Base-by-base conservation (phyloP, 176 grass and related monocot genomes). In the Avena atlantica region DNA sequence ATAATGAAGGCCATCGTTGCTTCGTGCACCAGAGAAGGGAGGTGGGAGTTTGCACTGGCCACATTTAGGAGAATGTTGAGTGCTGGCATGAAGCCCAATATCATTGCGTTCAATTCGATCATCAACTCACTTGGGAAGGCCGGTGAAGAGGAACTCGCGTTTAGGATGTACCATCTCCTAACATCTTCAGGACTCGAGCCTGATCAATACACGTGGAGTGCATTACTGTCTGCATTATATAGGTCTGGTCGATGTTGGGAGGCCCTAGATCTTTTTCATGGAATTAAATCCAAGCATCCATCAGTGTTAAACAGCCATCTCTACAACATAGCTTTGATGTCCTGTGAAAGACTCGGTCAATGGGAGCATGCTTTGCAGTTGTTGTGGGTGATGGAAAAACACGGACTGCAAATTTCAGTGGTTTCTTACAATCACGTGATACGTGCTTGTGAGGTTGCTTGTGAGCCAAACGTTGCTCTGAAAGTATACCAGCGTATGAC, bases 371-470 rank as follows among this genome's bases (percentile, higher is more conserved):
- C 90, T 80, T 86, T 95, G 61, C 93, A 98, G 61, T 74, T 98
- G 65, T 70, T 98, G 37, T 98, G 96, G 92, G 47, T 91, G 86
- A 98, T 98, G 96, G 96, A 94, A 67, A 98, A 63, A 85, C 73
- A 75, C 64, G 88, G 84, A 47, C 48, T 92, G n/a, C 40, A 94
- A 77, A 81, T 95, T 74, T 93, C 86, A 68, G 89, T 53, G 5
- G 68, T 89, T 19, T 91, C 91, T 83, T 98, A 98, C 80, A 98
- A 98, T 82, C 96, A 98, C 88, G 96, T 88, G 79, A 95, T 98
- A 80, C 84, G 84, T 84, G 75, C 93, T 82, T 98, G 93, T 74
- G 96, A 98, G 89, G 76, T 92, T 78, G 93, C 88, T 12, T 86
- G 88, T 14, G 8, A 94, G 78, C 91, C 93, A 70, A 87, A 91